Percentiles rank a stretch among this genome's conserved stretches.
phyloP scores from a whole-genome alignment of 1,284 basidiomycete species.

The Ustilago esculenta region DNA sequence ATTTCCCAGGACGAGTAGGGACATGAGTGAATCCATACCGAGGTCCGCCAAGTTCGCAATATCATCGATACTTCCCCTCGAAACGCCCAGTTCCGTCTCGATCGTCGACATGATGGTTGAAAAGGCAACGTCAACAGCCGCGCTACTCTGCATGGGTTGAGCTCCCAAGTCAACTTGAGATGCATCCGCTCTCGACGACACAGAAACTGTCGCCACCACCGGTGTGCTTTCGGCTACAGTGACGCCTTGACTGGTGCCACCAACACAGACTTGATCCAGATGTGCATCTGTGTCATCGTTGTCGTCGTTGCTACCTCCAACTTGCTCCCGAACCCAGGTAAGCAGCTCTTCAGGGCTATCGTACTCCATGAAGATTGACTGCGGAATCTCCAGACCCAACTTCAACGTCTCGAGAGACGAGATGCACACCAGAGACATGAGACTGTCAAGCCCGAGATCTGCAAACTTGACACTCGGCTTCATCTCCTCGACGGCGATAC shows the following conservation, averaged over 20 bases:
- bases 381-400: constrained; percentile 34
- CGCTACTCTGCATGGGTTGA: not conserved
- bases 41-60: constrained; percentile 42
- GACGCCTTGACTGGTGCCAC: not conserved
- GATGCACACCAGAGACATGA: constrained; percentile 50
- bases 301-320: constrained; percentile 11
- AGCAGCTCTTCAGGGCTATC: constrained; percentile 37
- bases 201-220: not conserved
- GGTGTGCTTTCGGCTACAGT: too few species aligned
- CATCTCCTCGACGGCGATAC: constrained; percentile 34
- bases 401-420: constrained; percentile 36
- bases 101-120: constrained; percentile 20
- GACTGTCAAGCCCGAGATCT: constrained; percentile 47
- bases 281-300: not conserved
- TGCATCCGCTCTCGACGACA: not conserved
- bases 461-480: constrained; percentile 31
- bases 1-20: constrained; percentile 43
- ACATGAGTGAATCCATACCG: constrained; percentile 54
- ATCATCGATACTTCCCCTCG: constrained; percentile 15
- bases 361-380: constrained; percentile 46
- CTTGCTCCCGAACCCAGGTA: constrained; percentile 23
- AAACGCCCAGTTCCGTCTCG: constrained; percentile 46
- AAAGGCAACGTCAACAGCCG: constrained; percentile 13
- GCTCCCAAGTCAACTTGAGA: not conserved
- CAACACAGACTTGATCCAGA: not conserved